These are phyloP conservation scores for Leucosporidium yakuticum DNA, from an alignment of 768 basidiomycete genomes.

Conservation along the genomic window DNA sequence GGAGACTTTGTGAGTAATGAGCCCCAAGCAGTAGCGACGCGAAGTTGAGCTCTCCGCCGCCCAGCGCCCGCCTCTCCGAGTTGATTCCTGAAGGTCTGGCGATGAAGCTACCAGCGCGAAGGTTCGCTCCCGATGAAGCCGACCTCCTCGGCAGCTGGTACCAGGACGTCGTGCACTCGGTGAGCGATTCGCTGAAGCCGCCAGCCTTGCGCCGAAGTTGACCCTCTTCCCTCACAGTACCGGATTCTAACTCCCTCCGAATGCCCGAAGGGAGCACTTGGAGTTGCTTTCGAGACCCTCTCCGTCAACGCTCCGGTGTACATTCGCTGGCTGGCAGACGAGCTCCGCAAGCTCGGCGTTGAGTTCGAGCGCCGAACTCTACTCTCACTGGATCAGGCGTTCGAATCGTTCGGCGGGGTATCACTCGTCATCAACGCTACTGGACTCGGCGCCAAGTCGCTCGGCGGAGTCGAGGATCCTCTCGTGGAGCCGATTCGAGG, in stretches of 20 bases:
- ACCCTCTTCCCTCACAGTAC: constrained; percentile 14
- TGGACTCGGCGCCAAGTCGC: constrained; percentile 58
- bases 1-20: constrained; percentile 16
- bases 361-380: constrained; percentile 49
- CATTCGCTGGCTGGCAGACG: constrained; percentile 50
- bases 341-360: constrained; percentile 47
- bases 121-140: constrained; percentile 2
- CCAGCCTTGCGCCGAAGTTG: not conserved
- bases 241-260: not conserved
- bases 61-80: not conserved
- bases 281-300: constrained; percentile 50
- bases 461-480: constrained; percentile 76
- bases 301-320: constrained; percentile 54
- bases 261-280: constrained; percentile 36
- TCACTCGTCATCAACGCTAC: constrained; percentile 57
- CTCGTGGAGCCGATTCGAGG: constrained; percentile 70
- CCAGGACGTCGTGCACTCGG: constrained; percentile 6
- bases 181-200: not conserved
- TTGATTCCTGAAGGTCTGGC: constrained; percentile 20
- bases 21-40: not conserved
- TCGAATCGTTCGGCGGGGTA: constrained; percentile 43
- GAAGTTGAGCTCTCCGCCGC: too few species aligned
- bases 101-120: constrained; percentile 13
- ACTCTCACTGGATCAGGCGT: constrained; percentile 50
- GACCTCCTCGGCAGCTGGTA: constrained; percentile 29